Evolutionary conservation across 148 eudicot species (phyloP).

Genomic region (Chenopodium suecicum): DNA sequence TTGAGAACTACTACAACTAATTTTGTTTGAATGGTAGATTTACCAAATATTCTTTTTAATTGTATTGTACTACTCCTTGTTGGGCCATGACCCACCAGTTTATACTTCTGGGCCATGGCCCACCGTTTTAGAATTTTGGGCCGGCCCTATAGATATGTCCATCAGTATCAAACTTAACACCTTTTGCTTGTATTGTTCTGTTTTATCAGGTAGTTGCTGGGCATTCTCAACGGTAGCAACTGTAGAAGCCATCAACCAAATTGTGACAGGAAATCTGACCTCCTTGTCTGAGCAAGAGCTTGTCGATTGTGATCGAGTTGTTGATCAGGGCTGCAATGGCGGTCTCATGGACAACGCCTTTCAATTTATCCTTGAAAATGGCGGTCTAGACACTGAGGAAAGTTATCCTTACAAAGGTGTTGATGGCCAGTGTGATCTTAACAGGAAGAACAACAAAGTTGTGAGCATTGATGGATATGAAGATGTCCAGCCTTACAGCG

Average conservation of each 20-base stretch:
- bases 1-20: not conserved
- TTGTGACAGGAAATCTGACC: constrained; percentile 67
- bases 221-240: constrained; percentile 90
- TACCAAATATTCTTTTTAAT: no score
- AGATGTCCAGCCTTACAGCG: constrained; percentile 72
- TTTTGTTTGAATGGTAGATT: not conserved
- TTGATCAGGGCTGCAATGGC: constrained; percentile 71
- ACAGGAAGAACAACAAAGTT: constrained; percentile 64
- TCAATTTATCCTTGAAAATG: constrained; percentile 65
- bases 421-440: constrained; percentile 55
- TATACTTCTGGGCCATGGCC: no score
- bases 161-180: not conserved
- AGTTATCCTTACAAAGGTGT: constrained; percentile 75
- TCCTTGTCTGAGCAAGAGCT: constrained; percentile 84
- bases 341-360: constrained; percentile 92
- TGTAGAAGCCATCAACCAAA: constrained; percentile 77
- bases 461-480: constrained; percentile 85
- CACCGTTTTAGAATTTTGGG: no score
- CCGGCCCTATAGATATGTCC: no score
- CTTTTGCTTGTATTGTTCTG: not conserved
- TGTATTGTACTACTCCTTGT: no score
- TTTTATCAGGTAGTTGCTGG: constrained; percentile 76
- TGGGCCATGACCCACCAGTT: no score
- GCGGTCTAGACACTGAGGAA: constrained; percentile 77
- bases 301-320: constrained; percentile 65